These are phyloP conservation scores for Neonectria ditissima DNA, from an alignment of 2,329 filamentous ascomycete genomes.

Conservation along the genomic window DNA sequence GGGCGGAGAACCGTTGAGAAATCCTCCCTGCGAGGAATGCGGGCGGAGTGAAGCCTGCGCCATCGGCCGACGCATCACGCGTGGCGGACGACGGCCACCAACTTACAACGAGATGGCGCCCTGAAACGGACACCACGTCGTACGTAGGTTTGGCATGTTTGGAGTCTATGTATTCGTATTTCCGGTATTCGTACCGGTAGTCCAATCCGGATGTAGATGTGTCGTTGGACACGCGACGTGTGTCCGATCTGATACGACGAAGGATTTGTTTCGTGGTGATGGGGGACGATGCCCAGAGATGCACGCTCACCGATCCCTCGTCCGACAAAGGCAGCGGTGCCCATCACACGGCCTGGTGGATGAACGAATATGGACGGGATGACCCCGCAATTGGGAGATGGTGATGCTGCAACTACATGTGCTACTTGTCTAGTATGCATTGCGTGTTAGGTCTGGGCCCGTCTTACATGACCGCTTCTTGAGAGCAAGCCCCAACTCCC, in stretches of 20 bases:
- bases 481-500: slow-evolving; percentile 4
- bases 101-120: not conserved
- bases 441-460: slow-evolving; percentile 3
- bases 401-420: not conserved
- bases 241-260: slow-evolving; percentile 10
- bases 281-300: slow-evolving; percentile 16
- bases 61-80: slow-evolving; percentile 8
- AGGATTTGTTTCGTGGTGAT: slow-evolving; percentile 9
- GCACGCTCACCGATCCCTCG: slow-evolving; percentile 11
- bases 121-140: slow-evolving; percentile 9
- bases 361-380: slow-evolving; percentile 9
- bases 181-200: slow-evolving; percentile 9
- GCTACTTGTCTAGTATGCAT: not conserved
- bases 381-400: slow-evolving; percentile 32
- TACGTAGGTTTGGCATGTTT: slow-evolving; percentile 2
- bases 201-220: slow-evolving; percentile 15
- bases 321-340: slow-evolving; percentile 1
- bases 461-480: slow-evolving; percentile 21
- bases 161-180: slow-evolving; percentile 6
- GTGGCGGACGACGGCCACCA: slow-evolving; percentile 1
- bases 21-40: slow-evolving; percentile 4
- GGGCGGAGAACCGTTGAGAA: slow-evolving; percentile 3
- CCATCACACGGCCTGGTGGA: not conserved
- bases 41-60: slow-evolving; percentile 10
- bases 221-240: slow-evolving; percentile 15